phyloP scores from a whole-genome alignment of 139 green algal species.

The Volvox africanus region DNA sequence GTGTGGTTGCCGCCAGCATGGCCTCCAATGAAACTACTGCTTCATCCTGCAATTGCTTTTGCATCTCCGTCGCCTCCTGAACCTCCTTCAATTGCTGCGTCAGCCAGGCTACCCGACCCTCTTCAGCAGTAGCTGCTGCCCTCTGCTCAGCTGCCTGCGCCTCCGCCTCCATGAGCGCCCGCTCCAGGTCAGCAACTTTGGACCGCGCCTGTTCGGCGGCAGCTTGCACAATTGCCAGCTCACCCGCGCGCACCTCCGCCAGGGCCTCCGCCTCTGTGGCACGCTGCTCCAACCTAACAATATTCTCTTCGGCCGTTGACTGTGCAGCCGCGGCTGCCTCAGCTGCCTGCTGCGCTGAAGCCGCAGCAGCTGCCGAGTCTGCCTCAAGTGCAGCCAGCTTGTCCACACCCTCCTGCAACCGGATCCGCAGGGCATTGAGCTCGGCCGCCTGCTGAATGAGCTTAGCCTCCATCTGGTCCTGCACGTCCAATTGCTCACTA shows the following conservation, averaged over 20 bases:
- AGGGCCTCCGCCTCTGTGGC: neutral
- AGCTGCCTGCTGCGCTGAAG: neutral
- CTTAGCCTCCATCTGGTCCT: conserved; percentile 45
- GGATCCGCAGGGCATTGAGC: neutral
- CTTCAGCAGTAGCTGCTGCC: neutral
- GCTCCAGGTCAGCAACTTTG: neutral
- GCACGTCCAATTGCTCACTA: conserved; percentile 39
- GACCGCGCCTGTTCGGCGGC: neutral
- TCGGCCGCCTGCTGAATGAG: conserved; percentile 43
- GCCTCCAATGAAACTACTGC: neutral
- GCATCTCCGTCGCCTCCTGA: neutral
- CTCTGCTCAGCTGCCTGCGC: neutral
- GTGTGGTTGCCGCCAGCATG: too few species aligned
- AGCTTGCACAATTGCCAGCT: neutral
- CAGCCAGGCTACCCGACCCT: neutral
- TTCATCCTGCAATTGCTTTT: neutral
- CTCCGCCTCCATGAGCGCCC: neutral
- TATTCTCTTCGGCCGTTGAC: neutral
- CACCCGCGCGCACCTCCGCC: neutral
- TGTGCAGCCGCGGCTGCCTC: neutral
- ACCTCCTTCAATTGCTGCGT: neutral
- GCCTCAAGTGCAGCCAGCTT: neutral
- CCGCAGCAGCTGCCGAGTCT: neutral
- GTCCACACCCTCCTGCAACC: neutral
- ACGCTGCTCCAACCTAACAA: neutral